A percentile compares a stretch with the other conserved stretches of the same genome.
phyloP scores from a whole-genome alignment of 345 rosid species.

The Euphorbia lathyris region DNA sequence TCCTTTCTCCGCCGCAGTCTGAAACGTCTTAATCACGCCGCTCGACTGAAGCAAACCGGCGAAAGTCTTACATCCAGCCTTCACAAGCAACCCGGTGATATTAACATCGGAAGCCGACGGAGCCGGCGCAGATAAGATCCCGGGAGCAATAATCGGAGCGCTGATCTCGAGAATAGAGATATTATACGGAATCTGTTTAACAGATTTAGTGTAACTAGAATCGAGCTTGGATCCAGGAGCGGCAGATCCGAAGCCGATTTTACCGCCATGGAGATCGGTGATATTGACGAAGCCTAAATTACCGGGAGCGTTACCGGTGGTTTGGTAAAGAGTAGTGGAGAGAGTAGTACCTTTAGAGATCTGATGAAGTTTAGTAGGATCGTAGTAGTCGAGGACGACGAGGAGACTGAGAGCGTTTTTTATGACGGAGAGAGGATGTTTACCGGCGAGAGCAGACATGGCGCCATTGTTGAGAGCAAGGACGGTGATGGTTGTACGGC shows the following conservation, averaged over 20 bases:
- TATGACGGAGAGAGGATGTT: slow-evolving; percentile 70
- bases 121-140: slow-evolving; percentile 57
- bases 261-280: slow-evolving; percentile 79
- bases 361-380: slow-evolving; percentile 70
- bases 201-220: slow-evolving; percentile 62
- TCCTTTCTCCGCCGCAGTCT: slow-evolving; percentile 60
- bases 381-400: slow-evolving; percentile 83
- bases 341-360: slow-evolving; percentile 71
- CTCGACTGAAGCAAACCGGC: slow-evolving; percentile 53
- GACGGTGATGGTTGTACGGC: slow-evolving; percentile 71
- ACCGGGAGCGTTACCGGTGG: slow-evolving; percentile 91
- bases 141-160: slow-evolving; percentile 67
- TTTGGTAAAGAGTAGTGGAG: slow-evolving; percentile 84
- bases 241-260: slow-evolving; percentile 80
- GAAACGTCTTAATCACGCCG: slow-evolving; percentile 73
- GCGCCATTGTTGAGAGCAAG: slow-evolving; percentile 77
- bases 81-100: slow-evolving; percentile 71
- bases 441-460: slow-evolving; percentile 60
- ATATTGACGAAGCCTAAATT: slow-evolving; percentile 80
- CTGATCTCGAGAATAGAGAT: slow-evolving; percentile 68
- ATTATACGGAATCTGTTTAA: slow-evolving; percentile 79
- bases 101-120: slow-evolving; percentile 57
- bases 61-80: slow-evolving; percentile 85
- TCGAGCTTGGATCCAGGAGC: slow-evolving; percentile 81
- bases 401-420: slow-evolving; percentile 67